A percentile compares a stretch with the other conserved stretches of the same genome.
Evolutionary conservation across 352 stramenopile species (phyloP).

Genomic region (Phytophthora lateralis): DNA sequence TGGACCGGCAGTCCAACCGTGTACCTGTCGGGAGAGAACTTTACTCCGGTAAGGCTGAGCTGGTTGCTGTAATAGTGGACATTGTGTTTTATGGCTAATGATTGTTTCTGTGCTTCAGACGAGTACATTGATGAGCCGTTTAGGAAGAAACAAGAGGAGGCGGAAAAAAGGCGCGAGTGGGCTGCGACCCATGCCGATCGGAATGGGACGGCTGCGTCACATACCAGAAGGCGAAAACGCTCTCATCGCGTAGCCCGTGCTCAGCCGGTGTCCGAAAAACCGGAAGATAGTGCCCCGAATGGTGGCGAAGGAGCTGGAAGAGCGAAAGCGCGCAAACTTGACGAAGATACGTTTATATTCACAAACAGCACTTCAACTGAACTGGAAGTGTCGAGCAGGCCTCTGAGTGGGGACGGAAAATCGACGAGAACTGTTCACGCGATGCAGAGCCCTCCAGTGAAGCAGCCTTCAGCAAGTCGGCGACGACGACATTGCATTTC

Average conservation of each 20-base stretch:
- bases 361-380: not conserved
- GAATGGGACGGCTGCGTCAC: not conserved
- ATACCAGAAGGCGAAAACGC: constrained; percentile 25
- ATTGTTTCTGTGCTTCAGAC: constrained; percentile 37
- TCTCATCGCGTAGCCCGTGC: constrained; percentile 3
- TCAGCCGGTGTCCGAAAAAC: not conserved
- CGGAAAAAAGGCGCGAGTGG: constrained; percentile 11
- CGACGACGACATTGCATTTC: constrained; percentile 43
- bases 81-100: not conserved
- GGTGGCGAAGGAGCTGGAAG: constrained; percentile 7
- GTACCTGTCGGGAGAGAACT: constrained; percentile 51
- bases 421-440: not conserved
- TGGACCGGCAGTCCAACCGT: constrained; percentile 47
- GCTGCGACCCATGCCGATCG: constrained; percentile 5
- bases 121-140: constrained; percentile 56
- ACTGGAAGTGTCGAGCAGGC: constrained; percentile 14
- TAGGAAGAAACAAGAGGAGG: constrained; percentile 32
- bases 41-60: constrained; percentile 57
- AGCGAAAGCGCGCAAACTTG: constrained; percentile 11
- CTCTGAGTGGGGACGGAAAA: constrained; percentile 6
- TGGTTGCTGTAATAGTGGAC: not conserved
- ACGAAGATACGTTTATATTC: constrained; percentile 30
- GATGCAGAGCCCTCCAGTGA: constrained; percentile 4
- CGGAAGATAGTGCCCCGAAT: constrained; percentile 1
- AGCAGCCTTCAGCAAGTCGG: constrained; percentile 8